Evolutionary conservation across 164 flowering plant species (phyloP), one percentile per base, ranked within the genome.

Genomic region (Aristolochia californica): DNA sequence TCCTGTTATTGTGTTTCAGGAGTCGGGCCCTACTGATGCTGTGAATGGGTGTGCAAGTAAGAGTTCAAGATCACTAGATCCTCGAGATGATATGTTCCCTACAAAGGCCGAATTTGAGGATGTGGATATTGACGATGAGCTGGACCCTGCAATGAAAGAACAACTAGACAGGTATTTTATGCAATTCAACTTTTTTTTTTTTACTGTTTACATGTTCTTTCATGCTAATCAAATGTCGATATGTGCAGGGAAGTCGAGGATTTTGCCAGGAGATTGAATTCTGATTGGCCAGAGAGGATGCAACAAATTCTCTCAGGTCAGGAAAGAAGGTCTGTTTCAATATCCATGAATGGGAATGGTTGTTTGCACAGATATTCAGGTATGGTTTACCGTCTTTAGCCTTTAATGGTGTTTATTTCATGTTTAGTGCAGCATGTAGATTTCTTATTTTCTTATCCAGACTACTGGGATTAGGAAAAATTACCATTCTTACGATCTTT

Each of bases 201-300:
- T 8, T 34, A 34, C 40, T 34, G 10, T 34, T 8, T 34, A 1
- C 4, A 7, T 34, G 11, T 34, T 34, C 4, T 2, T 34, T 2
- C 7, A 34, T 34, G 7, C 10, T 34, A 1, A 34, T 12, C 1
- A 12, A 34, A 24, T 44, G 22, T 58, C 26, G 18, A 23, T 50
- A 13, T 45, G 47, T 59, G 57, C 78, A 88, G 97, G 78, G 97
- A 88, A 64, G 97, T 88, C 26, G 97, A 79, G 62, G 97, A 88
- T 69, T 88, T 88, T 72, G 88, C 84, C 2, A 70, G 94, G 71
- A 80, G 87, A 66, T 63, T 88, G 50, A 88, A 86, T 70, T 88
- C 93, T 27, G 83, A 73, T 56, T 88, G 93, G 95, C 88, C 89
- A 1, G 83, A 83, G 49, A 80, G 87, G 57, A 77, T 84, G 82